phyloP scores from a whole-genome alignment of 805 yeast species.

The Ogataea nakhonphanomensis region DNA sequence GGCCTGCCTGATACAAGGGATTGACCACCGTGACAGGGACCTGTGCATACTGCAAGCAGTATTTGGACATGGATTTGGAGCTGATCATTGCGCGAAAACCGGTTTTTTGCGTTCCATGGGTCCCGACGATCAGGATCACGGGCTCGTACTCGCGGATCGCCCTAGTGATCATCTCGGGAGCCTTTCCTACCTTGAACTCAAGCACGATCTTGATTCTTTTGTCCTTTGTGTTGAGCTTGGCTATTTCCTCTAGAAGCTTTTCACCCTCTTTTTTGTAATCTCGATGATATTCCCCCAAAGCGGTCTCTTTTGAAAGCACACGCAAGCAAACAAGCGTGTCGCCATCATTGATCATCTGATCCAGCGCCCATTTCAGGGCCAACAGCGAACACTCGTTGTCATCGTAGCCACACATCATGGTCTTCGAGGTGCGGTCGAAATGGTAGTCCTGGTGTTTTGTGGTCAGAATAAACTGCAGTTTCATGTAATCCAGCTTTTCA shows the following conservation, averaged over 20 bases:
- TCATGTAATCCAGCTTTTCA: slow-evolving; percentile 27
- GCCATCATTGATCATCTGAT: slow-evolving; percentile 41
- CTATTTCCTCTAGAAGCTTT: slow-evolving; percentile 31
- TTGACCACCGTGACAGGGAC: slow-evolving; percentile 46
- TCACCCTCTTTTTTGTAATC: slow-evolving; percentile 36
- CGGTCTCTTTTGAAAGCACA: slow-evolving; percentile 36
- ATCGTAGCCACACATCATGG: slow-evolving; percentile 44
- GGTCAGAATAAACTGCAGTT: slow-evolving; percentile 36
- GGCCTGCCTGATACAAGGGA: slow-evolving; percentile 27
- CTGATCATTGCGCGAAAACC: slow-evolving; percentile 37
- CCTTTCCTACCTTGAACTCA: slow-evolving; percentile 44
- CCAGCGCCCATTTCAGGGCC: slow-evolving; percentile 44
- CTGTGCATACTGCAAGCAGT: slow-evolving; percentile 43
- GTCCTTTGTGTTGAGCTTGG: slow-evolving; percentile 32
- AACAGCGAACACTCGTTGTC: slow-evolving; percentile 38
- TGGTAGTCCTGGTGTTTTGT: slow-evolving; percentile 36
- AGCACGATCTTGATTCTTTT: slow-evolving; percentile 40
- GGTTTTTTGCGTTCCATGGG: slow-evolving; percentile 35
- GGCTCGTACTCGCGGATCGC: slow-evolving; percentile 46
- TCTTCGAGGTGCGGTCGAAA: slow-evolving; percentile 37
- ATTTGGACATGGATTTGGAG: slow-evolving; percentile 46
- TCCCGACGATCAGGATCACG: slow-evolving; percentile 42
- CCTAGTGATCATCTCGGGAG: slow-evolving; percentile 37
- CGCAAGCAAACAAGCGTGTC: slow-evolving; percentile 45
- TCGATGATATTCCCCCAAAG: slow-evolving; percentile 17